phyloP scores from a whole-genome alignment of 257 asterid genomes.

The Solanum corneliomulleri region DNA sequence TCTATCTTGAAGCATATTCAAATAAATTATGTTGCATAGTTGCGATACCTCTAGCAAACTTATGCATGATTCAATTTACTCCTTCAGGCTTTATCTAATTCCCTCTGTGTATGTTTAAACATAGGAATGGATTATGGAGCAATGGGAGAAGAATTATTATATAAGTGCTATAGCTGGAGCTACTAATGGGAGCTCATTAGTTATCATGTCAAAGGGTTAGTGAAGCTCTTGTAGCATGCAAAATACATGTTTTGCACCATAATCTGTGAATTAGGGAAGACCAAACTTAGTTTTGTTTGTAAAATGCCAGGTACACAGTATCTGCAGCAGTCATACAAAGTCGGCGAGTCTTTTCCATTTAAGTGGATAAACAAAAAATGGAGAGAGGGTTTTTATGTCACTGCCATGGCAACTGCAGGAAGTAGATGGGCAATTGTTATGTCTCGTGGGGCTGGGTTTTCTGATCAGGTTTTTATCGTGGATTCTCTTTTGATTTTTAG shows the following conservation, averaged over 20 bases:
- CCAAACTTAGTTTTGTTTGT: neutral
- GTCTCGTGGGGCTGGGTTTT: slow-evolving; percentile 65
- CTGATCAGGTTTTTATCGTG: slow-evolving; percentile 40
- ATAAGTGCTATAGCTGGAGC: slow-evolving; percentile 63
- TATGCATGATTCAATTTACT: neutral
- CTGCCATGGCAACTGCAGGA: slow-evolving; percentile 67
- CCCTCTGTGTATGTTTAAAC: neutral
- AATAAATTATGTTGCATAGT: neutral
- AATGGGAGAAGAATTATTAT: slow-evolving; percentile 59
- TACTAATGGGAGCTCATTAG: slow-evolving; percentile 53
- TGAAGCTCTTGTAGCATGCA: neutral
- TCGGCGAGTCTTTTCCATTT: slow-evolving; percentile 58
- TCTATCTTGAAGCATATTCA: neutral
- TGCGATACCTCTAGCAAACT: neutral
- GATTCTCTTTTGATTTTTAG: neutral
- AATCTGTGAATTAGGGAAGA: neutral
- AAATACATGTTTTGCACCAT: neutral
- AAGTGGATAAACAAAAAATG: slow-evolving; percentile 75
- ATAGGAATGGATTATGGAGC: slow-evolving; percentile 70
- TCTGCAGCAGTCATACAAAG: slow-evolving; percentile 64
- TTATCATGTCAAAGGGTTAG: slow-evolving; percentile 64
- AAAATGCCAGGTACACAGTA: slow-evolving; percentile 39
- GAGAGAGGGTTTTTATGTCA: slow-evolving; percentile 59
- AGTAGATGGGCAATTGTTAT: slow-evolving; percentile 55
- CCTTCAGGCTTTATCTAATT: neutral